Evolutionary conservation across 148 eudicot species (phyloP), one percentile per base, ranked within the genome.

Genomic region (Selenicereus undatus): DNA sequence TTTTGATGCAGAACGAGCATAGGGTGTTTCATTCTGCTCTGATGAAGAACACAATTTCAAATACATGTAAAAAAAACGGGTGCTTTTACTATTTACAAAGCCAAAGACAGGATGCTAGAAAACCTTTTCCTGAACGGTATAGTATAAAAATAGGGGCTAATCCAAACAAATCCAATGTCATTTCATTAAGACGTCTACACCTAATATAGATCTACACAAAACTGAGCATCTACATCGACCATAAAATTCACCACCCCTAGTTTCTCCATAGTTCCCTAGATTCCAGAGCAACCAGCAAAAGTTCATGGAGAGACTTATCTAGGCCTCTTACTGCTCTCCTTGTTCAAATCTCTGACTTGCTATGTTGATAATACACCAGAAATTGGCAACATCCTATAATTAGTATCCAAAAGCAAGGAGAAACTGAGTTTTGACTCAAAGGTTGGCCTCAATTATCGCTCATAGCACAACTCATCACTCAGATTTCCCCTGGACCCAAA

Each of bases 401-500:
- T 80, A 81, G 86, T 18, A 52, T 73, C 70, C 68, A 64, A 42
- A 58, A 84, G 68, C 66, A 27, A 27, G 42, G 70, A 68, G 64
- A 32, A 21, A 77, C 5, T 27, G 71, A 21, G 60, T 17, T 51
- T 36, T n/a, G 18, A 64, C 78, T 77, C 51, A 78, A 65, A 81
- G 86, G 86, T 42, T 74, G 24, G 42, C 79, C 86, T 50, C 66
- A 17, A 26, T 81, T 81, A n/a, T 74, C 79, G 84, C 76, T 36
- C 51, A 66, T 10, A 64, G 0, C 71, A 84, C 80, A 80, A 65
- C 83, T 84, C 78, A 84, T 71, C 39, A 76, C 62, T 71, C 56
- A 76, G 62, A 70, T 66, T 75, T 76, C 42, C 16, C 74, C 71
- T 65, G n/a, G 66, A 52, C 48, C 66, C 68, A 77, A 76, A 43